Percentiles rank a stretch among this genome's conserved stretches.
These are phyloP conservation scores for Delitschia confertaspora DNA, from an alignment of 495 filamentous ascomycete genomes.

Conservation along the genomic window DNA sequence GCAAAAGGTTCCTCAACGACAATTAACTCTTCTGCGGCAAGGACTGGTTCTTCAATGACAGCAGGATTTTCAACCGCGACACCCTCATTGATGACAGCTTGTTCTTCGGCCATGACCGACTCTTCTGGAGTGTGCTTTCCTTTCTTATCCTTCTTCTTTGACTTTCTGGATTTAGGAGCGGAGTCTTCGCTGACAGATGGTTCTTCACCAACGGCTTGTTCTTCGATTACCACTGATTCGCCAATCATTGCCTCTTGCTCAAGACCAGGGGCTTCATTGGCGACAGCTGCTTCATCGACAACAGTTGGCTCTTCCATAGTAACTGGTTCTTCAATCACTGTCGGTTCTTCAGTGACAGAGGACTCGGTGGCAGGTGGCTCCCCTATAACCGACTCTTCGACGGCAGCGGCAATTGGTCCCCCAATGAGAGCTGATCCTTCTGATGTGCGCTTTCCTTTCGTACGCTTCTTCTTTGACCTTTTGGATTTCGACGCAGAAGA, in stretches of 20 bases:
- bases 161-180: constrained; percentile 16
- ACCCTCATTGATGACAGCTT: neutral
- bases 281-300: neutral
- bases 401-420: neutral
- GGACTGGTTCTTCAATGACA: neutral
- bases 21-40: too few relatives aligned
- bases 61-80: neutral
- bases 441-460: constrained; percentile 9
- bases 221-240: too few relatives aligned
- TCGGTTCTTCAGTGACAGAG: neutral
- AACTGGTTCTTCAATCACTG: neutral
- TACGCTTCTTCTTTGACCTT: constrained; percentile 11
- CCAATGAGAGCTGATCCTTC: too few relatives aligned
- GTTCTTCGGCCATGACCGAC: neutral
- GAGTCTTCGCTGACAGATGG: neutral
- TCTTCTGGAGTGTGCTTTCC: constrained; percentile 3
- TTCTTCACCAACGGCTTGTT: too few relatives aligned
- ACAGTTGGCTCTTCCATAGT: neutral
- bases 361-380: neutral
- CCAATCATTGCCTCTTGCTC: too few relatives aligned
- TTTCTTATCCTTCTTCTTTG: constrained; percentile 25
- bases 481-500: constrained; percentile 1
- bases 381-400: neutral
- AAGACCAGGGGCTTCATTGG: neutral
- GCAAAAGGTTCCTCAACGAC: too few relatives aligned